Evolutionary conservation across 2,329 filamentous ascomycete genomes (phyloP).

Genomic region (Lachnellula arida): DNA sequence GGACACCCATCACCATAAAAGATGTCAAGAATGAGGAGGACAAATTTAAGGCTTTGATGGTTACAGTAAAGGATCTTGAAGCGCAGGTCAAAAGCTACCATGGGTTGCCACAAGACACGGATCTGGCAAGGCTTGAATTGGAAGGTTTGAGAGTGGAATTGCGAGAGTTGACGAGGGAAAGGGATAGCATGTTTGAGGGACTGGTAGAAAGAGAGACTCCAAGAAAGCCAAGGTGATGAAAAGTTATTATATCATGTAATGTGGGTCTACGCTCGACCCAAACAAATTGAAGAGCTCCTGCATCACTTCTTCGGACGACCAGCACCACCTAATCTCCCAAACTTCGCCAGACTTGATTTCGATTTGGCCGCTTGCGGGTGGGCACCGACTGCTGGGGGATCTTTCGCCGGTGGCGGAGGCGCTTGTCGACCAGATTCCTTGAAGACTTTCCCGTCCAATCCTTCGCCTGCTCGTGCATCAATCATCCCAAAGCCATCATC

Average conservation of each 20-base stretch:
- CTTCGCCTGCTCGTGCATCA: constrained; percentile 34
- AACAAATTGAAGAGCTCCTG: not conserved
- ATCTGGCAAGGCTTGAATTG: constrained; percentile 65
- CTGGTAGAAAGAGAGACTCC: constrained; percentile 61
- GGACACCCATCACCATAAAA: constrained; percentile 43
- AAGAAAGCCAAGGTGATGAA: constrained; percentile 33
- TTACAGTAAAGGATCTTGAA: constrained; percentile 56
- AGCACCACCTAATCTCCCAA: constrained; percentile 67
- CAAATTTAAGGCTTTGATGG: constrained; percentile 52
- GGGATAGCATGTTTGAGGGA: constrained; percentile 72
- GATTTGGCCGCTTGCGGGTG: constrained; percentile 48
- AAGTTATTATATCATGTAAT: constrained; percentile 3
- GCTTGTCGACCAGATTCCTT: constrained; percentile 32
- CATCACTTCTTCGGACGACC: constrained; percentile 46
- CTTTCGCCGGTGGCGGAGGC: constrained; percentile 46
- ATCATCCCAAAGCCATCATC: constrained; percentile 48
- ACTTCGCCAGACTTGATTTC: constrained; percentile 60
- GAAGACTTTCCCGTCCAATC: constrained; percentile 35
- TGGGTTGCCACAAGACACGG: constrained; percentile 66
- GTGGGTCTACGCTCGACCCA: not conserved
- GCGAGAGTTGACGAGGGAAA: constrained; percentile 51
- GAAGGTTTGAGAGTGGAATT: constrained; percentile 63
- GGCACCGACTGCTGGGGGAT: constrained; percentile 37
- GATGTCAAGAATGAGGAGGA: constrained; percentile 55
- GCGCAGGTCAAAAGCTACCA: constrained; percentile 61